Conservation (phyloP, 2,329 filamentous ascomycete genomes). For the Colletotrichum sp. region DNA sequence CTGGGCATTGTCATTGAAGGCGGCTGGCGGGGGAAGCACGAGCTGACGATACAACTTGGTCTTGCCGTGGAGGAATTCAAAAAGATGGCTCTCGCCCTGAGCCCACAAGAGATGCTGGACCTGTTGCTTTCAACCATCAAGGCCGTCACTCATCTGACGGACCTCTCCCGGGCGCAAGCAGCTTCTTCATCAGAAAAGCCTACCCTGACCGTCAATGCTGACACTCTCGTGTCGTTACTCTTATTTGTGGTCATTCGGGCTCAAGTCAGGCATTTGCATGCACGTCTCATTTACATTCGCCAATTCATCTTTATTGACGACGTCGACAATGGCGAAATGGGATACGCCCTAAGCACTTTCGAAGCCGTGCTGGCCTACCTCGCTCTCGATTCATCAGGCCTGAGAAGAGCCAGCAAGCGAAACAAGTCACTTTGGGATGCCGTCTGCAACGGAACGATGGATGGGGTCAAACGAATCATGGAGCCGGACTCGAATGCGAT, state of each 20-base stretch:
- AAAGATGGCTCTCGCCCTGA: constrained; percentile 77
- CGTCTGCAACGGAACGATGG: constrained; percentile 75
- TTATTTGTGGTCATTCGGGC: constrained; percentile 92
- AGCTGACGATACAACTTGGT: constrained; percentile 76
- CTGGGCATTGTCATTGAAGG: constrained; percentile 87
- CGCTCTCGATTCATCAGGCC: constrained; percentile 76
- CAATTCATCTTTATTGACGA: constrained; percentile 98
- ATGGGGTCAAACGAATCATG: constrained; percentile 77
- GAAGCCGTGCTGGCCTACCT: constrained; percentile 94
- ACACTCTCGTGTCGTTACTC: constrained; percentile 89
- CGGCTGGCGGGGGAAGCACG: constrained; percentile 77
- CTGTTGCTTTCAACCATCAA: constrained; percentile 82
- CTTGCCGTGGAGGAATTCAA: constrained; percentile 88
- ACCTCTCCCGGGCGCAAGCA: constrained; percentile 47
- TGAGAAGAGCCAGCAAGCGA: constrained; percentile 82
- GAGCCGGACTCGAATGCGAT: constrained; percentile 66
- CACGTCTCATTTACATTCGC: constrained; percentile 90
- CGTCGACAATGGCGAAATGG: constrained; percentile 94
- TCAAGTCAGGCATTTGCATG: constrained; percentile 85
- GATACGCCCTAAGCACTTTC: constrained; percentile 94
- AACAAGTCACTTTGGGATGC: constrained; percentile 92
- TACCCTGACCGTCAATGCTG: constrained; percentile 73
- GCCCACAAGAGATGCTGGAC: constrained; percentile 89
- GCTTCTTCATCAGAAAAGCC: constrained; percentile 53
- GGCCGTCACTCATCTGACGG: constrained; percentile 72